Evolutionary conservation across 495 filamentous ascomycete genomes (phyloP).

Genomic region (Penicillium subrubescens): DNA sequence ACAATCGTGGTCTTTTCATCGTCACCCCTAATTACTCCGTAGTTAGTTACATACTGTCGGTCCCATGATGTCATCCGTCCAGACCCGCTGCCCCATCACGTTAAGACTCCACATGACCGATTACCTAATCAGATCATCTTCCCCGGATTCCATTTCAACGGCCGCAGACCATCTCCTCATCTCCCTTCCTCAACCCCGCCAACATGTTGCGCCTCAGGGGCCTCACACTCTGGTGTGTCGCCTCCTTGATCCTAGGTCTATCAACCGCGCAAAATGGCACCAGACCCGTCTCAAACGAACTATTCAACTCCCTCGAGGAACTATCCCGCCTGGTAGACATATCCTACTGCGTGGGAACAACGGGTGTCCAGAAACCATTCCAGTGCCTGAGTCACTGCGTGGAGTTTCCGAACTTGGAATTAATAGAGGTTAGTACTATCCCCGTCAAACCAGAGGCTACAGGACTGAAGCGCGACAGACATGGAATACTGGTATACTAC

Average conservation of each 20-base stretch:
- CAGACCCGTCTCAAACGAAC: slow-evolving; percentile 52
- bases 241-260: slow-evolving; percentile 6
- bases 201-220: slow-evolving; percentile 10
- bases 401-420: slow-evolving; percentile 77
- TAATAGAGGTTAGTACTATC: slow-evolving; percentile 59
- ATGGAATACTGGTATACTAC: slow-evolving; percentile 85
- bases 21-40: no score
- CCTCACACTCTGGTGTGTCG: background rate
- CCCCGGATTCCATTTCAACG: slow-evolving; percentile 22
- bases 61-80: background rate
- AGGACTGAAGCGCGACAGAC: slow-evolving; percentile 47
- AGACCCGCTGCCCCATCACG: background rate
- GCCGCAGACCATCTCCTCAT: background rate
- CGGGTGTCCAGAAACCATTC: slow-evolving; percentile 83
- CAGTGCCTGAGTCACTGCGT: slow-evolving; percentile 78
- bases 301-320: slow-evolving; percentile 85
- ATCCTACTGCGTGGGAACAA: slow-evolving; percentile 87
- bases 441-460: background rate
- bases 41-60: background rate
- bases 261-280: slow-evolving; percentile 13
- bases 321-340: slow-evolving; percentile 89
- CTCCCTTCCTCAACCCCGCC: background rate
- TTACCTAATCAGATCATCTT: slow-evolving; percentile 10
- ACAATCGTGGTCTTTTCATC: no score
- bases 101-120: slow-evolving; percentile 11